phyloP scores from a whole-genome alignment of 2,329 filamentous ascomycete genomes.

The Fusarium sp. region DNA sequence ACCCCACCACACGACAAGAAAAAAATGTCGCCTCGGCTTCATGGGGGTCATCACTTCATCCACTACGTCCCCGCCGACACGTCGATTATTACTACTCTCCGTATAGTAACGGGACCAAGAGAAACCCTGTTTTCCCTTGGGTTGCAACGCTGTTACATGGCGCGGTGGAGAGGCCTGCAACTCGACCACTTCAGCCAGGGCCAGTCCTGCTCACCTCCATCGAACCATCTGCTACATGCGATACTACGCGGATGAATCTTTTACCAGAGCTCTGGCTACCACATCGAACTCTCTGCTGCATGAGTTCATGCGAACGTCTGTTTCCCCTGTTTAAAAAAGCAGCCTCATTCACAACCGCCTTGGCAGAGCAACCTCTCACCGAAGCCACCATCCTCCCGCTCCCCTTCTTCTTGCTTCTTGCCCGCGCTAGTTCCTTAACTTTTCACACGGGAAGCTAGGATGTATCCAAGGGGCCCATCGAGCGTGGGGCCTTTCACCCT shows the following conservation, averaged over 20 bases:
- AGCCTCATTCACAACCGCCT: not conserved
- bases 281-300: not conserved
- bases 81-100: conserved; percentile 26
- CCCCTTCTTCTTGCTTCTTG: not conserved
- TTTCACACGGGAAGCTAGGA: conserved; percentile 8
- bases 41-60: not conserved
- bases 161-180: conserved; percentile 10
- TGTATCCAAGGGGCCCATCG: conserved; percentile 7
- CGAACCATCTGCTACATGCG: not conserved
- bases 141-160: conserved; percentile 2
- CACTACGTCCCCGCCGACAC: conserved; percentile 9
- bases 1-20: conserved; percentile 18
- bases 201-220: not conserved
- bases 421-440: not conserved
- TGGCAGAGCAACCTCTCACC: not conserved
- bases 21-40: conserved; percentile 5
- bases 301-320: not conserved
- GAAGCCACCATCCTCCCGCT: not conserved
- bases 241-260: not conserved
- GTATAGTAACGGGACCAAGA: not conserved
- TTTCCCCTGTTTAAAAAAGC: not conserved
- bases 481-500: conserved; percentile 18
- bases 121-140: conserved; percentile 8
- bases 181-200: not conserved
- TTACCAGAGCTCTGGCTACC: not conserved